A percentile compares a stretch with the other conserved stretches of the same genome.
Conservation (phyloP, 1,284 basidiomycete genomes). For the Anthracocystis walkeri region DNA sequence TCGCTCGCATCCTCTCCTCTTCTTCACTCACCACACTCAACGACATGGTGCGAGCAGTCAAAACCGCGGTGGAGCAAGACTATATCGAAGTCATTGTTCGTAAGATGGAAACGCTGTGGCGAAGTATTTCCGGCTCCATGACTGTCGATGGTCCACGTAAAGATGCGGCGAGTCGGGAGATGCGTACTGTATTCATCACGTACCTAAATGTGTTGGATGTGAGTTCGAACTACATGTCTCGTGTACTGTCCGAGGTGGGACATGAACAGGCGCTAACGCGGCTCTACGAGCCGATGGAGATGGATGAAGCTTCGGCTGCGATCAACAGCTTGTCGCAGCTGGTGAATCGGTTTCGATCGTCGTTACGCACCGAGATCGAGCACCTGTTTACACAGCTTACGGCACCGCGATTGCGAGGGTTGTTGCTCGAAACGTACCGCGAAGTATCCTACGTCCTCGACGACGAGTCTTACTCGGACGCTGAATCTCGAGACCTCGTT, state of each 20-base stretch:
- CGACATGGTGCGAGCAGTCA: conserved; percentile 42
- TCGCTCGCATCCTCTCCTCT: conserved; percentile 61
- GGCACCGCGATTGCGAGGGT: conserved; percentile 82
- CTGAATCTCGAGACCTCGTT: conserved; percentile 86
- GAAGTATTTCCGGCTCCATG: conserved; percentile 55
- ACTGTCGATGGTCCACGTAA: conserved; percentile 66
- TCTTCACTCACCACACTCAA: conserved; percentile 47
- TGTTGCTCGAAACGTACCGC: conserved; percentile 88
- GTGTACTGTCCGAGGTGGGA: conserved; percentile 56
- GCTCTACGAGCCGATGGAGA: conserved; percentile 26
- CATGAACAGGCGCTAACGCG: conserved; percentile 34
- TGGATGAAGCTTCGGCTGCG: conserved; percentile 24
- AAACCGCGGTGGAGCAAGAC: conserved; percentile 58
- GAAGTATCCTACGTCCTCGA: conserved; percentile 85
- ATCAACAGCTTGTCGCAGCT: conserved; percentile 20
- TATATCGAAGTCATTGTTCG: conserved; percentile 64
- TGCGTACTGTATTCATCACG: conserved; percentile 59
- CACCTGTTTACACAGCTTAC: conserved; percentile 93
- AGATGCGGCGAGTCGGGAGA: conserved; percentile 65
- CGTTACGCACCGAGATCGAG: conserved; percentile 81
- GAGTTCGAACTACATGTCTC: conserved; percentile 58
- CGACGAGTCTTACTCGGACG: conserved; percentile 84
- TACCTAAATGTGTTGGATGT: conserved; percentile 66
- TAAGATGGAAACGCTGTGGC: conserved; percentile 63
- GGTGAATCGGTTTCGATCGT: conserved; percentile 37